Evolutionary conservation across 495 filamentous ascomycete genomes (phyloP).

Genomic region (Daldinia vernicosa): DNA sequence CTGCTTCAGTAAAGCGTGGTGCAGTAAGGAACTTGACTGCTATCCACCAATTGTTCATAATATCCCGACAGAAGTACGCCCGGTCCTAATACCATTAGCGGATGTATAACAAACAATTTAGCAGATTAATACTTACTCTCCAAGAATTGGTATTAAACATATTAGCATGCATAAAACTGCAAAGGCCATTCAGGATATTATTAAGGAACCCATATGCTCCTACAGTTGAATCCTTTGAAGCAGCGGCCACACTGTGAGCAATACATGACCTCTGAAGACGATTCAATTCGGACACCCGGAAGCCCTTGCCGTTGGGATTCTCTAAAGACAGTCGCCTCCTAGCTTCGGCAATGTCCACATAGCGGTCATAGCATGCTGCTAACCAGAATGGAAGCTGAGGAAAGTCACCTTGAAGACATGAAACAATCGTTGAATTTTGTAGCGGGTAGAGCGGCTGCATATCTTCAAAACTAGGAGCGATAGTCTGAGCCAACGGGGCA

Average conservation of each 20-base stretch:
- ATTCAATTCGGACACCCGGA: conserved; percentile 70
- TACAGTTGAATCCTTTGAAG: conserved; percentile 71
- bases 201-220: conserved; percentile 54
- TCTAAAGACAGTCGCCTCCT: conserved; percentile 46
- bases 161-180: conserved; percentile 45
- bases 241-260: conserved; percentile 63
- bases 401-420: conserved; percentile 45
- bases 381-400: conserved; percentile 55
- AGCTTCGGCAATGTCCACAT: conserved; percentile 54
- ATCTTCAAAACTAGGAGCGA: conserved; percentile 24
- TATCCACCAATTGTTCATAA: conserved; percentile 67
- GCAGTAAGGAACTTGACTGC: conserved; percentile 59
- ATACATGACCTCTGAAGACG: conserved; percentile 74
- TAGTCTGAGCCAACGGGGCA: conserved; percentile 10
- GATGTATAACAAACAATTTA: background rate
- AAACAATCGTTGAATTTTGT: conserved; percentile 67
- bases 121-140: conserved; percentile 42
- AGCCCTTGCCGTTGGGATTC: conserved; percentile 45
- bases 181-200: conserved; percentile 45
- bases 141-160: conserved; percentile 38
- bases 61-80: conserved; percentile 32
- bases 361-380: conserved; percentile 59
- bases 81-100: conserved; percentile 41
- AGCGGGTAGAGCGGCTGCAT: conserved; percentile 67
- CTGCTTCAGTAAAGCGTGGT: conserved; percentile 59